Evolutionary conservation across 768 basidiomycete genomes (phyloP).

Genomic region (Mycena albidolilacea): DNA sequence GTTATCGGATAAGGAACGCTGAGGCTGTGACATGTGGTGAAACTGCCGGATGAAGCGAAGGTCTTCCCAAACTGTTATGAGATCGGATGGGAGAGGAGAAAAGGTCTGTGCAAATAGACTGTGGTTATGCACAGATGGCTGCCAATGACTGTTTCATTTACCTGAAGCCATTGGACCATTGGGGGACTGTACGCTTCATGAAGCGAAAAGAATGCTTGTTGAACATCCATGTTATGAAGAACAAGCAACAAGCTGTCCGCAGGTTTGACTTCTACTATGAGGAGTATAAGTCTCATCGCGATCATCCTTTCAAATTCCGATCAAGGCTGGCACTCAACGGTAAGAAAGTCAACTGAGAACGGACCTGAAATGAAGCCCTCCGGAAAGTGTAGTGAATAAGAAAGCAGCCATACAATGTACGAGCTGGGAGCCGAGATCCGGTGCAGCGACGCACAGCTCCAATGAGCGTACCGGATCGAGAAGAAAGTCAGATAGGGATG

Average conservation of each 20-base stretch:
- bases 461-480: slow-evolving; percentile 3
- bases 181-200: no score
- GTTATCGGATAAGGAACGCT: neutral
- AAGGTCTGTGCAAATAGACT: neutral
- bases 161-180: slow-evolving; percentile 8
- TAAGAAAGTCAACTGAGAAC: neutral
- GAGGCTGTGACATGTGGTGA: no score
- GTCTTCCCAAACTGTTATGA: slow-evolving; percentile 13
- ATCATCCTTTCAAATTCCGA: neutral
- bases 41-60: neutral
- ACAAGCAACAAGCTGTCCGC: slow-evolving; percentile 5
- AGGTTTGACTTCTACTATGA: neutral
- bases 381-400: neutral
- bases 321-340: no score
- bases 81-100: neutral
- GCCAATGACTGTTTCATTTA: neutral
- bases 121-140: no score
- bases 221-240: slow-evolving; percentile 6
- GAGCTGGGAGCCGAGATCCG: neutral
- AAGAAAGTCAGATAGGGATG: slow-evolving; percentile 19
- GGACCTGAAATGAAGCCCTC: neutral
- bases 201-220: neutral
- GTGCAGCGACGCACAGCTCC: neutral
- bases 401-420: neutral
- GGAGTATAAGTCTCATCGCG: neutral